Evolutionary conservation across 495 filamentous ascomycete species (phyloP).

Genomic region (Talaromyces proteolyticus): DNA sequence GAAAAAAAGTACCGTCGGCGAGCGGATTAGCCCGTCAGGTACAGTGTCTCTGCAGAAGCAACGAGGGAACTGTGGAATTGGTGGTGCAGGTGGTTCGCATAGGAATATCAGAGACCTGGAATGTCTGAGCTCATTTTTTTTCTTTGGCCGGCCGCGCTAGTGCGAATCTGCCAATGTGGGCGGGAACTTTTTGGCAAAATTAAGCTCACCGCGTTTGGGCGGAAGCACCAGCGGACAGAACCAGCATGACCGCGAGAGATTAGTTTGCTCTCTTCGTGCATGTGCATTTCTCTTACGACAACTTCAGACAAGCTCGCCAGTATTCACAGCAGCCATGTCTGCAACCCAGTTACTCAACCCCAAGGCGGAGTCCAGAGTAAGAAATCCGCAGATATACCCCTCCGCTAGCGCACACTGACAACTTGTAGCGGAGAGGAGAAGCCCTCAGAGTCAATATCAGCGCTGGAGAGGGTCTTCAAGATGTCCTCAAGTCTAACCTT

Average conservation of each 20-base stretch:
- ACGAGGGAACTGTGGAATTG: neutral
- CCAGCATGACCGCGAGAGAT: neutral
- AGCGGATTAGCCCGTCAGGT: neutral
- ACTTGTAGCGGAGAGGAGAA: slow-evolving; percentile 78
- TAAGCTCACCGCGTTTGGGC: slow-evolving; percentile 33
- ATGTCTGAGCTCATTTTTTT: slow-evolving; percentile 41
- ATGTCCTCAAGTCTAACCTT: slow-evolving; percentile 95
- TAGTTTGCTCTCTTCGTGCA: neutral
- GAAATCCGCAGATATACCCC: slow-evolving; percentile 25
- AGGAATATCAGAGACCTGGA: slow-evolving; percentile 21
- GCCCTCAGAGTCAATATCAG: slow-evolving; percentile 94
- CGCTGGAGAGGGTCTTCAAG: slow-evolving; percentile 88
- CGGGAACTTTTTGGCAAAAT: slow-evolving; percentile 33
- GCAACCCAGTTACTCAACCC: slow-evolving; percentile 96
- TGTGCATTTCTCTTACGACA: slow-evolving; percentile 10
- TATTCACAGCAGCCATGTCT: slow-evolving; percentile 34
- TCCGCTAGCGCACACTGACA: slow-evolving; percentile 33
- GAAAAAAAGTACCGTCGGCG: neutral
- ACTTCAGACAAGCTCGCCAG: neutral
- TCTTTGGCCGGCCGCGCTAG: slow-evolving; percentile 43
- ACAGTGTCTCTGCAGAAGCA: neutral
- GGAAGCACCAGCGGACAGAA: slow-evolving; percentile 17
- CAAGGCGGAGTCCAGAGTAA: slow-evolving; percentile 92
- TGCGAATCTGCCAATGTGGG: slow-evolving; percentile 40
- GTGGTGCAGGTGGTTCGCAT: slow-evolving; percentile 1